Percentiles rank a stretch among this genome's conserved stretches.
These are phyloP conservation scores for Fraxinus sp. DNA, from an alignment of 305 asterid species.

Conservation along the genomic window DNA sequence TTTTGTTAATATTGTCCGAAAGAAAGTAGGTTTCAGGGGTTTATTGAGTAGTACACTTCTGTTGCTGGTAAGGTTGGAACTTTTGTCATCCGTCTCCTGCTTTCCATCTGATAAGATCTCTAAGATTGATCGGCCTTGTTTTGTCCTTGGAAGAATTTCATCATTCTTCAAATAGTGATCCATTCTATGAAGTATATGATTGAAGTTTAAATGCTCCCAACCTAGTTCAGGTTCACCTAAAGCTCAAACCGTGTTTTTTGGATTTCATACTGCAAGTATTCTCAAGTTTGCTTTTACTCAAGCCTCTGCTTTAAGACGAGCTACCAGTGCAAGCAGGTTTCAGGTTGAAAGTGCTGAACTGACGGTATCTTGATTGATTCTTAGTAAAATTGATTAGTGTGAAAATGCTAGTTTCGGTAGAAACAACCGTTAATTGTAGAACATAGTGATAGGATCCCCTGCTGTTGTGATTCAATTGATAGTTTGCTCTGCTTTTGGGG, in stretches of 20 bases:
- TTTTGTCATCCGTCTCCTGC: not conserved
- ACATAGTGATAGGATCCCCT: not conserved
- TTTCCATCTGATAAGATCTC: not conserved
- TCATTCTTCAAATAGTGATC: not conserved
- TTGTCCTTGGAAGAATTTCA: not conserved
- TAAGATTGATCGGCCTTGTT: not conserved
- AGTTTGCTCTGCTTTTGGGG: too few species aligned
- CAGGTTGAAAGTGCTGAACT: not conserved
- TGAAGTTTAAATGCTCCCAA: not conserved
- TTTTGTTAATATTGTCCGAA: not conserved
- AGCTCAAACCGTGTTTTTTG: not conserved
- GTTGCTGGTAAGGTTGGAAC: conserved; percentile 15
- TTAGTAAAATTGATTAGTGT: not conserved
- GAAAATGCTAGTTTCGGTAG: not conserved
- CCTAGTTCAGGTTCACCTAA: not conserved
- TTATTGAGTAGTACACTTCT: conserved; percentile 14
- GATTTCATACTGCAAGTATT: not conserved
- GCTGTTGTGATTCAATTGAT: too few species aligned
- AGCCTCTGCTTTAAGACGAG: not conserved
- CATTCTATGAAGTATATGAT: not conserved
- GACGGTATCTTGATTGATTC: not conserved
- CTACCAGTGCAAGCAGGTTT: not conserved
- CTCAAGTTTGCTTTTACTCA: not conserved
- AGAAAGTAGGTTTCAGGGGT: not conserved
- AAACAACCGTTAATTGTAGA: not conserved